Evolutionary conservation across 208 protist genomes (phyloP).

Genomic region (Trypanosoma caninum): DNA sequence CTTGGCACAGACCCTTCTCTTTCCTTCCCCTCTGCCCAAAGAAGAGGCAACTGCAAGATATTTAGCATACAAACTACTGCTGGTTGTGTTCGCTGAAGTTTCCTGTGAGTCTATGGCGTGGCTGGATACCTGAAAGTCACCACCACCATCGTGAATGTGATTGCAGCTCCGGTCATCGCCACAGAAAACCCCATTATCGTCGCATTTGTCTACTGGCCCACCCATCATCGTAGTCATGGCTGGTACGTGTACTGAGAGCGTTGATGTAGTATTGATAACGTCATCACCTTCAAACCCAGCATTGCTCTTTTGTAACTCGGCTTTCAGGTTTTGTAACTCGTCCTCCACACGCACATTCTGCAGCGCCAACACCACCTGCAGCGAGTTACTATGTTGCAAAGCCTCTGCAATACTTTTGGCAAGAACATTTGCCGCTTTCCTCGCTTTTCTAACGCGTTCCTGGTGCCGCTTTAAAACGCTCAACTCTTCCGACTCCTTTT

Average conservation of each 20-base stretch:
- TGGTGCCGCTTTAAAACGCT: constrained; percentile 36
- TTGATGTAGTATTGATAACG: neutral
- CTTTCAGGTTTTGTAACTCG: constrained; percentile 43
- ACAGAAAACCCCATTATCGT: neutral
- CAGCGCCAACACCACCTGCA: constrained; percentile 41
- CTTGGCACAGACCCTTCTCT: neutral
- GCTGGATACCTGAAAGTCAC: neutral
- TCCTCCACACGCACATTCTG: constrained; percentile 51
- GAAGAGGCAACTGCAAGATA: constrained; percentile 29
- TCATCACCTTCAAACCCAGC: neutral
- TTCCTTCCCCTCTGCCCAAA: neutral
- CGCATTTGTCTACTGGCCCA: too few species aligned
- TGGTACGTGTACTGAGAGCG: too few species aligned
- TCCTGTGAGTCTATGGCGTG: neutral
- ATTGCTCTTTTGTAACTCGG: constrained; percentile 23
- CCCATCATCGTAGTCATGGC: too few species aligned
- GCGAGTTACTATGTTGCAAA: constrained; percentile 23
- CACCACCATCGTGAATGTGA: neutral
- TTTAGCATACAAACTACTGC: constrained; percentile 30
- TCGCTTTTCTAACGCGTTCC: constrained; percentile 27
- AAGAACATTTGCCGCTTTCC: constrained; percentile 29
- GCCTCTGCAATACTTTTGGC: constrained; percentile 25
- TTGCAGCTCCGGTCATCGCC: neutral
- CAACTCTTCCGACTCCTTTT: constrained; percentile 39
- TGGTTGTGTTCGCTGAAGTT: neutral